Evolutionary conservation across 2,329 filamentous ascomycete species (phyloP).

Genomic region (Aureobasidium leucospermi): DNA sequence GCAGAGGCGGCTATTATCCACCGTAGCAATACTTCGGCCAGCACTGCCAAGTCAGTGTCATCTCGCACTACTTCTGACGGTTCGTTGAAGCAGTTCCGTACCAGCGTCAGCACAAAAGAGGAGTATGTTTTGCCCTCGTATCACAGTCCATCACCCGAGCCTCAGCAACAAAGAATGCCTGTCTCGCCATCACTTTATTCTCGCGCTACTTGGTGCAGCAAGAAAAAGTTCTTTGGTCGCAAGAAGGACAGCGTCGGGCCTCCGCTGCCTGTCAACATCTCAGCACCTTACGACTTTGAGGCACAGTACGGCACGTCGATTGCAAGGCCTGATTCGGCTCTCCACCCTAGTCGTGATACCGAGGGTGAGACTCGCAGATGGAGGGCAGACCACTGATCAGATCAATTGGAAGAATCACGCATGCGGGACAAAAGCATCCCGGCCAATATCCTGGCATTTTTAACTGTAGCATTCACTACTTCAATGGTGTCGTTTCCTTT

Average conservation of each 20-base stretch:
- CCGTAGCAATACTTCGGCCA: conserved; percentile 17
- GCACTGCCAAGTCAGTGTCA: conserved; percentile 9
- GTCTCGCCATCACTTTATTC: conserved; percentile 29
- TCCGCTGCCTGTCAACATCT: conserved; percentile 48
- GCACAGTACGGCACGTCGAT: conserved; percentile 48
- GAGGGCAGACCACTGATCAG: conserved; percentile 14
- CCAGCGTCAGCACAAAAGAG: conserved; percentile 29
- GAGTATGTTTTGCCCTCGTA: conserved; percentile 40
- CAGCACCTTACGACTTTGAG: conserved; percentile 46
- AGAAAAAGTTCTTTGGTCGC: conserved; percentile 28
- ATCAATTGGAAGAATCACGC: neutral
- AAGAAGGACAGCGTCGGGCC: conserved; percentile 35
- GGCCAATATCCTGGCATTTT: neutral
- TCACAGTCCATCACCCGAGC: conserved; percentile 32
- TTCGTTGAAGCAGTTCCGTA: neutral
- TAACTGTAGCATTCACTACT: neutral
- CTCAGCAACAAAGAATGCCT: conserved; percentile 19
- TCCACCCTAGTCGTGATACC: conserved; percentile 41
- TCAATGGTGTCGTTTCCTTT: neutral
- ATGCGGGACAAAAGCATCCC: neutral
- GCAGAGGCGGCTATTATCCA: conserved; percentile 24
- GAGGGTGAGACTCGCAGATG: conserved; percentile 28
- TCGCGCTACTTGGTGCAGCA: conserved; percentile 29
- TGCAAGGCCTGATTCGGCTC: conserved; percentile 46
- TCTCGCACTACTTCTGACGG: conserved; percentile 2